These are phyloP conservation scores for Leccinum insigne DNA, from an alignment of 1,284 basidiomycete species.

Conservation along the genomic window DNA sequence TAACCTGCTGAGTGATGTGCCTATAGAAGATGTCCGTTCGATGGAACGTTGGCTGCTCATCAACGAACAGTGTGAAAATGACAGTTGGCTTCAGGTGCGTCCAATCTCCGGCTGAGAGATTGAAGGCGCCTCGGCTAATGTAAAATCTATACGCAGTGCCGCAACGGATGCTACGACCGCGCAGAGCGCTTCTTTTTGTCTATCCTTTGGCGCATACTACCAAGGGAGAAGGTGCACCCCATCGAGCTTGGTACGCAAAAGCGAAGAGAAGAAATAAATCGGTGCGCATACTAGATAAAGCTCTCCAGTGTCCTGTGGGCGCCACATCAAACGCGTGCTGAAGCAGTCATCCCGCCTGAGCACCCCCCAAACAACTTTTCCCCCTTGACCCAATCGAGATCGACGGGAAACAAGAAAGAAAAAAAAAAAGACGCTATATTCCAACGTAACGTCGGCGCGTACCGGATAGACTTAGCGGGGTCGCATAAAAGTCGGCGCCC, in stretches of 20 bases:
- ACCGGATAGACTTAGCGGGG: constrained; percentile 47
- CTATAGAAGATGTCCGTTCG: constrained; percentile 63
- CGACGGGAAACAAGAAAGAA: constrained; percentile 34
- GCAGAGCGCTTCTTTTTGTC: constrained; percentile 61
- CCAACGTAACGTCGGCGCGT: constrained; percentile 43
- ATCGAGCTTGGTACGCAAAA: too few species aligned
- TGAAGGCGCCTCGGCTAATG: constrained; percentile 59
- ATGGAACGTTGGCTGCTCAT: constrained; percentile 53
- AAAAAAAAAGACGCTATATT: constrained; percentile 55
- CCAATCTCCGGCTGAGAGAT: constrained; percentile 64
- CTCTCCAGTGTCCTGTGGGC: constrained; percentile 59
- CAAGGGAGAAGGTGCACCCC: too few species aligned
- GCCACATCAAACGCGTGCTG: constrained; percentile 78
- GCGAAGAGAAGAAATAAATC: constrained; percentile 19
- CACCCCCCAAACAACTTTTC: constrained; percentile 81
- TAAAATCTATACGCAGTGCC: constrained; percentile 66
- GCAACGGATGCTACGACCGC: constrained; percentile 59
- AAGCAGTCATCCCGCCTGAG: constrained; percentile 71
- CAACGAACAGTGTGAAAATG: constrained; percentile 49
- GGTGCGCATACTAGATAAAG: constrained; percentile 62
- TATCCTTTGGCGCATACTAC: constrained; percentile 35
- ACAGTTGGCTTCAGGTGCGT: constrained; percentile 66
- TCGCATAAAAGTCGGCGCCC: constrained; percentile 74
- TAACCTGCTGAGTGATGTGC: constrained; percentile 30
- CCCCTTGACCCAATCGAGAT: constrained; percentile 68